Percentiles rank a stretch among this genome's conserved stretches.
Conservation (phyloP, 208 protist genomes). For the Leishmania major region DNA sequence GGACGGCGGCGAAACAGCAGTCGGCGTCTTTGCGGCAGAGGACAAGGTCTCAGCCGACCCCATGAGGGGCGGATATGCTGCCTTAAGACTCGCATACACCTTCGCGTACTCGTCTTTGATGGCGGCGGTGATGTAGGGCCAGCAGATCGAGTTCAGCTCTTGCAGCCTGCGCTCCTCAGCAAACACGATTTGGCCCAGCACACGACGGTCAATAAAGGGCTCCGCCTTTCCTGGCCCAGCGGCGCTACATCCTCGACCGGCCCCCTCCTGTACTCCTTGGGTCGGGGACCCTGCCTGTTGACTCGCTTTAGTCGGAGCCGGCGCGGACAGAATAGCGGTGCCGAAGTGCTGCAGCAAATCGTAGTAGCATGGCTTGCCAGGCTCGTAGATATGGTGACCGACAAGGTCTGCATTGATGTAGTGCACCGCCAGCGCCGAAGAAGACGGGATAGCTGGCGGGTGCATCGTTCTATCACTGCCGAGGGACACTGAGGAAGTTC, state of each 20-base stretch:
- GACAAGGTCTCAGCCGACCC: not conserved
- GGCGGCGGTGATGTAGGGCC: slow-evolving; percentile 67
- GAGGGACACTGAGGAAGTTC: not conserved
- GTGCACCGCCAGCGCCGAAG: slow-evolving; percentile 29
- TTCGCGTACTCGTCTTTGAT: slow-evolving; percentile 36
- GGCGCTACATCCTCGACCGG: not conserved
- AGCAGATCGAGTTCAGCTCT: slow-evolving; percentile 70
- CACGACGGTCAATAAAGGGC: slow-evolving; percentile 54
- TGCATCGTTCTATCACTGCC: not conserved
- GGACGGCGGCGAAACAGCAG: not conserved
- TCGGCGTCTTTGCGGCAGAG: not conserved
- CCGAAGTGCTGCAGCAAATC: slow-evolving; percentile 65
- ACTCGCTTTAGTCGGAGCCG: not conserved
- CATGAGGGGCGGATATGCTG: not conserved
- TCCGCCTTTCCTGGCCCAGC: not conserved
- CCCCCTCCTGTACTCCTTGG: not conserved
- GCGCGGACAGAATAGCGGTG: slow-evolving; percentile 34
- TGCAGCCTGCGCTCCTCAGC: slow-evolving; percentile 39
- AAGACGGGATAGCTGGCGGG: not conserved
- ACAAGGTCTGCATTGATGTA: slow-evolving; percentile 73
- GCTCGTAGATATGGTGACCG: slow-evolving; percentile 72
- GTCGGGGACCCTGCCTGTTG: not conserved
- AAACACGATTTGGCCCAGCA: slow-evolving; percentile 64
- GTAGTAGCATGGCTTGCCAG: slow-evolving; percentile 70
- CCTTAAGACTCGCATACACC: not conserved